Conservation (phyloP, 495 filamentous ascomycete genomes). For the Penicillium cosmopolitanum region DNA sequence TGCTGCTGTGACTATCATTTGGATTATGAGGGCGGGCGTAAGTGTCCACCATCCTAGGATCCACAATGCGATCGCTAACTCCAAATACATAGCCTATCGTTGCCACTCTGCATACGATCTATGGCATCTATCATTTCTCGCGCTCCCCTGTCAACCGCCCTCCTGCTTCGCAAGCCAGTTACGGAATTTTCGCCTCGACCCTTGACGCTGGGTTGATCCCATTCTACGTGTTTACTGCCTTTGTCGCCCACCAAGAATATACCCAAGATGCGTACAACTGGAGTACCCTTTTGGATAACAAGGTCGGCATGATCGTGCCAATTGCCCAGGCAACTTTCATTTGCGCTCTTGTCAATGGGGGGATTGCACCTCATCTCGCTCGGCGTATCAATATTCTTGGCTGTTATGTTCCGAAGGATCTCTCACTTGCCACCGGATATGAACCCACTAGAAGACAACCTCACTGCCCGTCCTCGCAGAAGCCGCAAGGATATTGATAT, state of each 20-base stretch:
- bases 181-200: conserved; percentile 77
- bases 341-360: conserved; percentile 57
- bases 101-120: conserved; percentile 69
- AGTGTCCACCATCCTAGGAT: conserved; percentile 23
- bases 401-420: conserved; percentile 79
- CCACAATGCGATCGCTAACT: conserved; percentile 11
- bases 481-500: conserved; percentile 71
- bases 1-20: conserved; percentile 62
- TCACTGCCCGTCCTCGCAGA: conserved; percentile 78
- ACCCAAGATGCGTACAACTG: conserved; percentile 55
- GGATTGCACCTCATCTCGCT: conserved; percentile 73
- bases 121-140: conserved; percentile 76
- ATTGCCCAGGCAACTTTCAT: conserved; percentile 69
- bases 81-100: conserved; percentile 62
- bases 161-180: conserved; percentile 77
- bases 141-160: conserved; percentile 68
- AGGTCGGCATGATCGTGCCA: conserved; percentile 47
- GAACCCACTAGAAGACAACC: conserved; percentile 86
- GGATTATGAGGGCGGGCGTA: conserved; percentile 80
- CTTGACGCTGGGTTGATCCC: conserved; percentile 74
- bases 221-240: conserved; percentile 73
- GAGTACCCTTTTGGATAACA: conserved; percentile 60
- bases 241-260: conserved; percentile 54
- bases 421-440: conserved; percentile 81
- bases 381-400: conserved; percentile 69